Evolutionary conservation across 169 alveolate genomes (phyloP).

Genomic region (Hepatocystis sp.): DNA sequence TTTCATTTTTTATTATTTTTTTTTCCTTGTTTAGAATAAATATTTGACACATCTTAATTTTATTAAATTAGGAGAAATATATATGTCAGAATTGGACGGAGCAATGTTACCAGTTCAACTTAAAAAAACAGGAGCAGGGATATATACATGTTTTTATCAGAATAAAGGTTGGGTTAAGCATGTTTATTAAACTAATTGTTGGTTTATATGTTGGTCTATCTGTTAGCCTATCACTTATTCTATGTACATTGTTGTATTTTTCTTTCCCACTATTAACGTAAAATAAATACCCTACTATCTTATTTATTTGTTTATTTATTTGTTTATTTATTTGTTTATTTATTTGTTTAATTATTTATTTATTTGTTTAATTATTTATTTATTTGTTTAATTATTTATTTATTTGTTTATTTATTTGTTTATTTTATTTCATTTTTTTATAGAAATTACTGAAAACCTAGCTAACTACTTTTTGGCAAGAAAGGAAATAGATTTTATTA

Average conservation of each 20-base stretch:
- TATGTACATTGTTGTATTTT: too few species aligned
- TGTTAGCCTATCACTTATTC: too few species aligned
- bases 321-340: too few species aligned
- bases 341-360: too few species aligned
- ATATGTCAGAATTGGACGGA: slow-evolving; percentile 37
- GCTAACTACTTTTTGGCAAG: slow-evolving; percentile 42
- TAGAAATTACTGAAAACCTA: slow-evolving; percentile 46
- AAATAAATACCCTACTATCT: too few species aligned
- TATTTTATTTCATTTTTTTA: not conserved
- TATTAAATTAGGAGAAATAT: slow-evolving; percentile 46
- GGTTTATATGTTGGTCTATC: too few species aligned
- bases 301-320: too few species aligned
- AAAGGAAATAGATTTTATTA: slow-evolving; percentile 41
- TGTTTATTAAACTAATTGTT: not conserved
- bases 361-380: not conserved
- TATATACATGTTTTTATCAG: slow-evolving; percentile 43
- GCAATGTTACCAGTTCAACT: slow-evolving; percentile 58
- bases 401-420: not conserved
- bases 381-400: not conserved
- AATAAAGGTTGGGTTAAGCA: slow-evolving; percentile 32
- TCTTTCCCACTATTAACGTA: too few species aligned
- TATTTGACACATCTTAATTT: slow-evolving; percentile 9
- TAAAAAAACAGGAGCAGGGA: slow-evolving; percentile 37
- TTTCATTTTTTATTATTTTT: not conserved
- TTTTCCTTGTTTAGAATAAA: slow-evolving; percentile 5